phyloP scores from a whole-genome alignment of 176 grass and related monocot species.

The Oryza meridionalis region DNA sequence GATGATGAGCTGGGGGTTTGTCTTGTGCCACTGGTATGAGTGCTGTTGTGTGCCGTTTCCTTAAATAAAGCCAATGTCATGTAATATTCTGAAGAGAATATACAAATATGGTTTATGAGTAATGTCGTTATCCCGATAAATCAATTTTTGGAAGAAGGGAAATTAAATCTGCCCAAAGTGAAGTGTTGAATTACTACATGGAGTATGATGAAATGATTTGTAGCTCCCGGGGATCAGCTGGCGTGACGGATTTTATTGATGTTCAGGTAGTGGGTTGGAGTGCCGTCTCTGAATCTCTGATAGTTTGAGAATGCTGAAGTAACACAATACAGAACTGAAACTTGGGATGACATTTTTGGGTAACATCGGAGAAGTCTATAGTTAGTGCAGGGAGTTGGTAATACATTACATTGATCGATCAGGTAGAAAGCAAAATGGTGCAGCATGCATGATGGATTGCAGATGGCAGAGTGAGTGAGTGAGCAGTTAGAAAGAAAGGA shows the following conservation, averaged over 20 bases:
- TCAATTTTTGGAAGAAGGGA: background rate
- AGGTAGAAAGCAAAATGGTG: background rate
- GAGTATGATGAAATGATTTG: background rate
- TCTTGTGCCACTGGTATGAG: background rate
- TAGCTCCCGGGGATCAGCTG: background rate
- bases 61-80: background rate
- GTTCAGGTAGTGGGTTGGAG: background rate
- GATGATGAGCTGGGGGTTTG: background rate
- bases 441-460: background rate
- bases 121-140: too few relatives aligned
- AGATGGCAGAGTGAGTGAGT: background rate
- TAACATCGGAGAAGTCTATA: background rate
- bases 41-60: background rate
- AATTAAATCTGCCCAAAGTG: background rate
- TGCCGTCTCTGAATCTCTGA: background rate
- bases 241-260: background rate
- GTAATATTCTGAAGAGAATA: background rate
- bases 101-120: background rate
- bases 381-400: background rate
- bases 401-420: background rate
- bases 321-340: background rate
- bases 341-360: background rate
- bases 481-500: conserved; percentile 17
- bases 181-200: background rate
- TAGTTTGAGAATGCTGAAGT: background rate